Conservation (phyloP, 1,284 basidiomycete genomes). For the Mixia osmundae region DNA sequence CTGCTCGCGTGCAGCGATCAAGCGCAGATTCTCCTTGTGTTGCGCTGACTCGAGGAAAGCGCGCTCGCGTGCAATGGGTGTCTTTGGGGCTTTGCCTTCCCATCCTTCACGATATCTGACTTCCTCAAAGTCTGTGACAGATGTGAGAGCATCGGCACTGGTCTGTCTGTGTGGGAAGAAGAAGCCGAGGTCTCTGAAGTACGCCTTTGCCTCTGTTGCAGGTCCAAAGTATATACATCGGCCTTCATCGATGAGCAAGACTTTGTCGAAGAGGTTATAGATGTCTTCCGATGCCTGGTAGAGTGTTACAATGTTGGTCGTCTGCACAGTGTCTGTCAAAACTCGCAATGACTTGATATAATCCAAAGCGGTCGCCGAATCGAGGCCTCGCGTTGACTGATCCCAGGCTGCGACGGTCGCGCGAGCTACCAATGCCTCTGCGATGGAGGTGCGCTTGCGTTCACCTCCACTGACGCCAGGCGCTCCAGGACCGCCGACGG, state of each 20-base stretch:
- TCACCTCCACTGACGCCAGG: slow-evolving; percentile 62
- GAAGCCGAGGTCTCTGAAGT: slow-evolving; percentile 58
- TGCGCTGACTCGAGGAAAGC: slow-evolving; percentile 3
- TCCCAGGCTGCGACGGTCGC: slow-evolving; percentile 23
- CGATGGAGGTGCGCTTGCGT: slow-evolving; percentile 7
- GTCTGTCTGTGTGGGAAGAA: slow-evolving; percentile 41
- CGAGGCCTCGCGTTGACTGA: slow-evolving; percentile 22
- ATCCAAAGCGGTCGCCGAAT: slow-evolving; percentile 61
- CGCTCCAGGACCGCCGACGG: slow-evolving; percentile 49
- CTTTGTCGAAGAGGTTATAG: slow-evolving; percentile 20
- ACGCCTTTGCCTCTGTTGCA: slow-evolving; percentile 41
- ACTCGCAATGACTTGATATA: slow-evolving; percentile 46
- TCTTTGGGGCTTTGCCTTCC: slow-evolving; percentile 5
- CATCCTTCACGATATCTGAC: slow-evolving; percentile 19
- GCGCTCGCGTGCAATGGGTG: slow-evolving; percentile 5
- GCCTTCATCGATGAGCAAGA: slow-evolving; percentile 18
- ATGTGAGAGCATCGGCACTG: slow-evolving; percentile 29
- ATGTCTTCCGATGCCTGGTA: slow-evolving; percentile 39
- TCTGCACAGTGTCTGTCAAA: slow-evolving; percentile 51
- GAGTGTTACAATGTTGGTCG: slow-evolving; percentile 52
- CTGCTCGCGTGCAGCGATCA: slow-evolving; percentile 3
- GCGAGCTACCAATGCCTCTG: slow-evolving; percentile 1
- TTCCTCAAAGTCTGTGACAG: slow-evolving; percentile 25
- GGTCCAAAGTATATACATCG: slow-evolving; percentile 18
- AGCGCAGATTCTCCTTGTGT: background rate